Conservation (phyloP, 352 stramenopile genomes). For the Globisporangium cylindrosporum region DNA sequence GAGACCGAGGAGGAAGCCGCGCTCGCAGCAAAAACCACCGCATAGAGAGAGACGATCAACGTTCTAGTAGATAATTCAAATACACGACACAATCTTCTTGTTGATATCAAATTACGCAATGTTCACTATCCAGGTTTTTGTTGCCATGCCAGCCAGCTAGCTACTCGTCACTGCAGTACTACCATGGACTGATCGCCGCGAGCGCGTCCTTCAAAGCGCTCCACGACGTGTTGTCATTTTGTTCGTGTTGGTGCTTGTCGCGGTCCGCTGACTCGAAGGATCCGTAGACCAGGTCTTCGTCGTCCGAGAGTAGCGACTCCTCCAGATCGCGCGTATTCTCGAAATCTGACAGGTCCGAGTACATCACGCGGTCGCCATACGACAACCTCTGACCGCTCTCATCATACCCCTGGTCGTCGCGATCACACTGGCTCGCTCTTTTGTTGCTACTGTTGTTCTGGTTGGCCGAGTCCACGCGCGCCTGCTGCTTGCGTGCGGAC, state of each 20-base stretch:
- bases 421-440: neutral
- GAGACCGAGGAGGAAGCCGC: constrained; percentile 18
- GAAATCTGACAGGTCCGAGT: constrained; percentile 13
- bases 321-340: constrained; percentile 52
- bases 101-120: constrained; percentile 1
- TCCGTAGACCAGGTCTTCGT: constrained; percentile 65
- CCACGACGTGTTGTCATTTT: constrained; percentile 33
- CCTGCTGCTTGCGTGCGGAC: constrained; percentile 13
- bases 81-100: neutral
- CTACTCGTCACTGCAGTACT: neutral
- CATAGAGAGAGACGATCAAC: constrained; percentile 4
- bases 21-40: constrained; percentile 3
- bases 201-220: constrained; percentile 50
- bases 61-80: neutral
- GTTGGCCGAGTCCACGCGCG: constrained; percentile 1
- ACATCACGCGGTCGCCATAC: constrained; percentile 13
- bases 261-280: constrained; percentile 38
- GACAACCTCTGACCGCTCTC: constrained; percentile 10
- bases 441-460: neutral
- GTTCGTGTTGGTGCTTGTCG: constrained; percentile 13
- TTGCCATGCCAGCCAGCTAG: neutral
- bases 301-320: constrained; percentile 64
- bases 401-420: neutral
- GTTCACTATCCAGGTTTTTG: neutral
- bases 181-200: constrained; percentile 77